These are phyloP conservation scores for Blastomyces silverae DNA, from an alignment of 2,329 filamentous ascomycete genomes.

Conservation along the genomic window DNA sequence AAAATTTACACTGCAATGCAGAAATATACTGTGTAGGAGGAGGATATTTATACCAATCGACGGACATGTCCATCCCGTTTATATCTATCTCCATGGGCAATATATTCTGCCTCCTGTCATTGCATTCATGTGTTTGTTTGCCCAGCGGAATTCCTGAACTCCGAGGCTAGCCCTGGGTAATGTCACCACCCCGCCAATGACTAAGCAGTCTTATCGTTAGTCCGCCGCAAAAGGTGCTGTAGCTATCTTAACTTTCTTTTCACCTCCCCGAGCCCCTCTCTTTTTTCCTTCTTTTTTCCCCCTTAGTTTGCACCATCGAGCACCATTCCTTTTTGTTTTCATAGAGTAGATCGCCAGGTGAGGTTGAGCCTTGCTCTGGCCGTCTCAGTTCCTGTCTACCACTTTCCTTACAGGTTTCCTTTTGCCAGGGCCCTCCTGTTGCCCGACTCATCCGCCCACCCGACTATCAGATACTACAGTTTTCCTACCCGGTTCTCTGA, in stretches of 20 bases:
- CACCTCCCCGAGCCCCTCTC: not conserved
- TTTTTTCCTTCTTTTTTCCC: not conserved
- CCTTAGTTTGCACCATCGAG: not conserved
- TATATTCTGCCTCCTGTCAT: not conserved
- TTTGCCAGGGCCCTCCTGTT: not conserved
- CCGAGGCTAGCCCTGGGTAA: not conserved
- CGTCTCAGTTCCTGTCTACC: not conserved
- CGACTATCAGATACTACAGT: not conserved
- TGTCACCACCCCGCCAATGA: slow-evolving; percentile 14
- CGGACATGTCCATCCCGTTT: not conserved
- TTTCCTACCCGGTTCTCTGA: not conserved
- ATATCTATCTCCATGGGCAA: not conserved
- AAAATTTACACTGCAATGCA: not conserved
- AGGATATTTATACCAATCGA: slow-evolving; percentile 2
- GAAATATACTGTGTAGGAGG: not conserved
- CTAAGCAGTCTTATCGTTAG: slow-evolving; percentile 13
- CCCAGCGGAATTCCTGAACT: not conserved
- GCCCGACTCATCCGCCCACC: not conserved
- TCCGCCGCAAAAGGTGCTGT: not conserved
- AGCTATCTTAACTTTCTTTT: not conserved
- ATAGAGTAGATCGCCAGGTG: not conserved
- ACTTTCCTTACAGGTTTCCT: not conserved
- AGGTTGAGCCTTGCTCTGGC: not conserved
- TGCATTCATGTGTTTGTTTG: not conserved
- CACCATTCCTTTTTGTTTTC: slow-evolving; percentile 3